These are phyloP conservation scores for Epichloe sylvatica DNA, from an alignment of 2,329 filamentous ascomycete genomes.

Conservation along the genomic window DNA sequence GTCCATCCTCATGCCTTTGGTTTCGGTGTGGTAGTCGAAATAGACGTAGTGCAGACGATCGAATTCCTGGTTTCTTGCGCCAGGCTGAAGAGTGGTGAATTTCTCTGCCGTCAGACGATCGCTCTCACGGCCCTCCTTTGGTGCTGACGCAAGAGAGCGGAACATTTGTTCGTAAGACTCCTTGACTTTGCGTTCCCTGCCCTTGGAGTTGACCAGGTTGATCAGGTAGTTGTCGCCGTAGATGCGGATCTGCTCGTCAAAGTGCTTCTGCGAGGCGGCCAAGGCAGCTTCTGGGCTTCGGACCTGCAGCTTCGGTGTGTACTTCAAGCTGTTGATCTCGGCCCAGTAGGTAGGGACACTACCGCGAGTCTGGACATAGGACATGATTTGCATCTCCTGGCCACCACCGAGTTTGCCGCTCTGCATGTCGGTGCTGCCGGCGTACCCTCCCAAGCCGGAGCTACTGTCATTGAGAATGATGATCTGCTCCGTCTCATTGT, in stretches of 20 bases:
- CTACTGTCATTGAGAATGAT: slow-evolving; percentile 74
- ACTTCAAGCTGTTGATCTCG: slow-evolving; percentile 85
- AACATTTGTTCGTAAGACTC: slow-evolving; percentile 89
- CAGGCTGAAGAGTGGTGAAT: slow-evolving; percentile 61
- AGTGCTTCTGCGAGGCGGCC: slow-evolving; percentile 70
- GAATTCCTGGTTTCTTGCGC: slow-evolving; percentile 45
- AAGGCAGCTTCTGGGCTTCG: slow-evolving; percentile 70
- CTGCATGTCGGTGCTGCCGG: slow-evolving; percentile 60
- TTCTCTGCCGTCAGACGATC: slow-evolving; percentile 62
- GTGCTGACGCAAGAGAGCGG: slow-evolving; percentile 54
- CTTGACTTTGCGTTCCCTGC: slow-evolving; percentile 79
- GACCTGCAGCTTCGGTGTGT: slow-evolving; percentile 81
- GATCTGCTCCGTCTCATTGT: slow-evolving; percentile 95
- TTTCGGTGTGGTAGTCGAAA: slow-evolving; percentile 97
- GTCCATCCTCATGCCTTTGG: slow-evolving; percentile 88
- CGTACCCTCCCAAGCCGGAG: slow-evolving; percentile 64
- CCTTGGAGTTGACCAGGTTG: slow-evolving; percentile 93
- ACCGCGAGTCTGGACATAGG: slow-evolving; percentile 91
- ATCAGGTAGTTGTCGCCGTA: slow-evolving; percentile 97
- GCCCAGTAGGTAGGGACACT: slow-evolving; percentile 95
- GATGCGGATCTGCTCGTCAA: slow-evolving; percentile 79
- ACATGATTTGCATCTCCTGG: slow-evolving; percentile 74
- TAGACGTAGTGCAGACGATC: slow-evolving; percentile 92
- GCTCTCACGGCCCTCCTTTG: slow-evolving; percentile 50
- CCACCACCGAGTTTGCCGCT: slow-evolving; percentile 53